These are phyloP conservation scores for Euphorbia corollata DNA, from an alignment of 441 rosid genomes.

Conservation along the genomic window DNA sequence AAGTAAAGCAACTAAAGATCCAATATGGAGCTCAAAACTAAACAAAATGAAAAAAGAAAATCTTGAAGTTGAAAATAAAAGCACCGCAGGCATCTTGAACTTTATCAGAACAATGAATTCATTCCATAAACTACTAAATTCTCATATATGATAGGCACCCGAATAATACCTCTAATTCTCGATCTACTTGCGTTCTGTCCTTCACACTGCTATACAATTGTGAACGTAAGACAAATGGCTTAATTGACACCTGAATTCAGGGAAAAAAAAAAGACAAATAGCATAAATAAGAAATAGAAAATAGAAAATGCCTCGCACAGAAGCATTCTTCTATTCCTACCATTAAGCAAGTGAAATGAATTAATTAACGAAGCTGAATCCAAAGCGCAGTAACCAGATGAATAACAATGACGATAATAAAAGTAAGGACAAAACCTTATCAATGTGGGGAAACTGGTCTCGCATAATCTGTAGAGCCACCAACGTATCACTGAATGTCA, in stretches of 20 bases:
- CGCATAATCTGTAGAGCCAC: constrained; percentile 83
- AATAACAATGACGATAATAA: not conserved
- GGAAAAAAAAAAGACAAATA: not conserved
- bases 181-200: constrained; percentile 85
- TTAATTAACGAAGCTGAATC: not conserved
- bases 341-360: too few species aligned
- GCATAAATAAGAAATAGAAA: not conserved
- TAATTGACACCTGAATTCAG: constrained; percentile 47
- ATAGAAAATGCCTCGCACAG: not conserved
- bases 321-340: not conserved
- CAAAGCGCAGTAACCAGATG: not conserved
- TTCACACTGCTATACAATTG: constrained; percentile 79
- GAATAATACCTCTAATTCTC: constrained; percentile 66
- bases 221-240: constrained; percentile 75
- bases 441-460: constrained; percentile 72
- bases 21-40: not conserved
- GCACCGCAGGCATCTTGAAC: not conserved
- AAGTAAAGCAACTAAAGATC: not conserved
- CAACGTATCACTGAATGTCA: constrained; percentile 63
- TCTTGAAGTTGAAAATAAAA: not conserved
- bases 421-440: constrained; percentile 39
- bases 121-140: not conserved
- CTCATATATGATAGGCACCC: constrained; percentile 4
- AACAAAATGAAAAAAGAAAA: not conserved
- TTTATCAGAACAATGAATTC: not conserved